Evolutionary conservation across 768 basidiomycete species (phyloP).

Genomic region (Macrolepiota dolichaula): DNA sequence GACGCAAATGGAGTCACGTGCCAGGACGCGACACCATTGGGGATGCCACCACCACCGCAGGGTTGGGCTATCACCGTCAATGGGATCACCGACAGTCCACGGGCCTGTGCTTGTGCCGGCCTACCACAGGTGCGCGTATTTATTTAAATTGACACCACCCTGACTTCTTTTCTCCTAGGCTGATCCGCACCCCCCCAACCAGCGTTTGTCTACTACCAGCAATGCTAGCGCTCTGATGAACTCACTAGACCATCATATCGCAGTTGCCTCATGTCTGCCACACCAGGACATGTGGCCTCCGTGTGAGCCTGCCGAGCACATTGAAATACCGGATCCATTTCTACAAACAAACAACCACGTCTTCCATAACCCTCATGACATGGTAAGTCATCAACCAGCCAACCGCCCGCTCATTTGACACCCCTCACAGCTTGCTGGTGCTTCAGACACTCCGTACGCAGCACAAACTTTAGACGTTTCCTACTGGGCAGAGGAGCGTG

Average conservation of each 20-base stretch:
- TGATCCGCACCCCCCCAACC: conserved; percentile 8
- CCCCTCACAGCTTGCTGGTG: conserved; percentile 15
- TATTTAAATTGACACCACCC: conserved; percentile 4
- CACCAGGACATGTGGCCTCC: conserved; percentile 12
- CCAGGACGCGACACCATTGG: neutral
- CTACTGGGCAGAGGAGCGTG: conserved; percentile 6
- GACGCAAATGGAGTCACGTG: conserved; percentile 5
- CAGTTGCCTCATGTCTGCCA: conserved; percentile 14
- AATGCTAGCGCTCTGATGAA: conserved; percentile 7
- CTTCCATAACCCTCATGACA: conserved; percentile 14
- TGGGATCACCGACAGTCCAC: neutral
- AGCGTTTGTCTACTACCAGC: neutral
- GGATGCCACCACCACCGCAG: neutral
- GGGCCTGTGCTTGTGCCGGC: neutral
- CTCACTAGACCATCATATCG: neutral
- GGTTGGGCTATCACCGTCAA: conserved; percentile 4
- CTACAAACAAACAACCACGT: conserved; percentile 5
- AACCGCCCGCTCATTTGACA: neutral
- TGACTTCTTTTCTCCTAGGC: conserved; percentile 7
- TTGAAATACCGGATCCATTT: conserved; percentile 10
- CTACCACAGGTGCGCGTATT: conserved; percentile 3
- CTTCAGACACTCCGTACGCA: conserved; percentile 2
- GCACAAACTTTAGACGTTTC: neutral
- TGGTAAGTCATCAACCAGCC: conserved; percentile 14
- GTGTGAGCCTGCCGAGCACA: neutral